phyloP scores from a whole-genome alignment of 306 rosid genomes.

The Casuarina equisetifolia region DNA sequence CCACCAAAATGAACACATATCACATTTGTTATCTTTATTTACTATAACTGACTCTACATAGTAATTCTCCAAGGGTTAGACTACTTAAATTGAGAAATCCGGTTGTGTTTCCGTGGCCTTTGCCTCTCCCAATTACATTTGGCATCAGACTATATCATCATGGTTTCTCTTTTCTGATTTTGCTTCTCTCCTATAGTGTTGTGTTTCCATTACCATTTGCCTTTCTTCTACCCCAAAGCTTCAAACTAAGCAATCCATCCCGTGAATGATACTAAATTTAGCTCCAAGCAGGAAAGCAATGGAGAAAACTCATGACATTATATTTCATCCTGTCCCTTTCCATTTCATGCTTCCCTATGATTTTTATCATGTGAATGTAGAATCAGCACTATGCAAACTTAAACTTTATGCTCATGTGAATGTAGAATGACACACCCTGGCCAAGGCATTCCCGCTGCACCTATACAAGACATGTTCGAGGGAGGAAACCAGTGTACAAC shows the following conservation, averaged over 20 bases:
- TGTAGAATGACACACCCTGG: conserved; percentile 77
- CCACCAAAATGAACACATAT: not conserved
- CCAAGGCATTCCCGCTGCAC: conserved; percentile 56
- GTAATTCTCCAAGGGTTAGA: not conserved
- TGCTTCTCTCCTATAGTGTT: not conserved
- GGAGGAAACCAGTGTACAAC: conserved; percentile 59
- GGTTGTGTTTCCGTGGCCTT: not conserved
- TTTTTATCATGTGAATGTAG: conserved; percentile 1
- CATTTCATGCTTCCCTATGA: not conserved
- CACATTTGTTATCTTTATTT: not conserved
- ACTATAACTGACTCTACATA: not conserved
- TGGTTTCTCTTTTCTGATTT: not conserved
- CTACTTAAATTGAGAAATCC: not conserved
- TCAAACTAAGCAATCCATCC: not conserved
- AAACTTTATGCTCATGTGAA: conserved; percentile 20
- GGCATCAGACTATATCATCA: not conserved
- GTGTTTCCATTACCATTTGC: not conserved
- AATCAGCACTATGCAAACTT: not conserved
- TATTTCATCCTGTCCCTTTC: not conserved
- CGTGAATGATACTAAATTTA: not conserved
- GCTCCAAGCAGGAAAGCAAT: not conserved
- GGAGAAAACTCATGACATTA: not conserved
- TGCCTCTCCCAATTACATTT: not conserved
- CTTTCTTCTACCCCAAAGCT: not conserved
- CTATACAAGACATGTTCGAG: conserved; percentile 63